Evolutionary conservation across 2,329 filamentous ascomycete genomes (phyloP).

Genomic region (Fusarium humuli): DNA sequence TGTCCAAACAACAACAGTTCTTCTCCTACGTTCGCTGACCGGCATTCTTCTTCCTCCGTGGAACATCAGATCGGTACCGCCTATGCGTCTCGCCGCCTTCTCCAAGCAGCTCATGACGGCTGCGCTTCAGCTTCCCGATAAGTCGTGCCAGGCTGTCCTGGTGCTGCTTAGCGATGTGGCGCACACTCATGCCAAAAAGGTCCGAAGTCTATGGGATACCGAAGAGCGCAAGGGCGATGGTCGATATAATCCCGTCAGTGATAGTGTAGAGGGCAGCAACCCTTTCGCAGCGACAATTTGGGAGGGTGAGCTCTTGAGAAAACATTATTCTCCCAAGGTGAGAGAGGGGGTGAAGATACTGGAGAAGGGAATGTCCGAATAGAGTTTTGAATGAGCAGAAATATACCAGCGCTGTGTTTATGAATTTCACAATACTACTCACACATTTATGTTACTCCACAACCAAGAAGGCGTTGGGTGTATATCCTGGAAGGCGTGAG

Average conservation of each 20-base stretch:
- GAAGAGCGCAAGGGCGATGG: slow-evolving; percentile 95
- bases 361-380: slow-evolving; percentile 71
- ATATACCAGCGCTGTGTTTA: slow-evolving; percentile 9
- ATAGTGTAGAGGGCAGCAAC: slow-evolving; percentile 86
- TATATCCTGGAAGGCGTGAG: neutral
- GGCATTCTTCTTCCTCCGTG: slow-evolving; percentile 82
- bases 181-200: slow-evolving; percentile 83
- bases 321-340: slow-evolving; percentile 89
- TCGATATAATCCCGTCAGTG: slow-evolving; percentile 78
- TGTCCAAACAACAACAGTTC: slow-evolving; percentile 91
- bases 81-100: slow-evolving; percentile 89
- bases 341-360: slow-evolving; percentile 77
- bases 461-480: neutral
- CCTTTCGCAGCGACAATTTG: slow-evolving; percentile 91
- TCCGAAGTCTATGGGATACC: slow-evolving; percentile 90
- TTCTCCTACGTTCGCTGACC: slow-evolving; percentile 87
- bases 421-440: neutral
- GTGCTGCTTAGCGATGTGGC: slow-evolving; percentile 82
- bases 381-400: slow-evolving; percentile 21
- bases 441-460: neutral
- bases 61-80: slow-evolving; percentile 80
- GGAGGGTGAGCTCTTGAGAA: slow-evolving; percentile 89
- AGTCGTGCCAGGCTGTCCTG: slow-evolving; percentile 83
- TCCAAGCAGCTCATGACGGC: slow-evolving; percentile 88
- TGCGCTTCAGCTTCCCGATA: slow-evolving; percentile 89